These are phyloP conservation scores for Yamadazyma ubonensis DNA, from an alignment of 805 yeast genomes.

Conservation along the genomic window DNA sequence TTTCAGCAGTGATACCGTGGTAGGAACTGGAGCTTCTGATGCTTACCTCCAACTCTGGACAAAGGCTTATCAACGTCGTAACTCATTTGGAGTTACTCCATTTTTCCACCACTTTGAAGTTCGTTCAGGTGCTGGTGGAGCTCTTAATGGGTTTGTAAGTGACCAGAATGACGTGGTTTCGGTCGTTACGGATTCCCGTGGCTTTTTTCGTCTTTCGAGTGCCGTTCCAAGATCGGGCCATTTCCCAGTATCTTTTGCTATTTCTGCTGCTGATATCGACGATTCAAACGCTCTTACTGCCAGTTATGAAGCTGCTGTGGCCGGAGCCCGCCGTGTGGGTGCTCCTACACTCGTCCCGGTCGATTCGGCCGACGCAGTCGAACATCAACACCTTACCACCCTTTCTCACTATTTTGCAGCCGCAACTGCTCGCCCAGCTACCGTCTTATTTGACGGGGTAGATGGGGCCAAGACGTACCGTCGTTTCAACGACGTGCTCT, in stretches of 20 bases:
- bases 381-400: slow-evolving; percentile 66
- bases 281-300: slow-evolving; percentile 53
- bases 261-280: slow-evolving; percentile 76
- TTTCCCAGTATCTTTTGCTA: slow-evolving; percentile 62
- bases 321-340: slow-evolving; percentile 60
- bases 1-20: slow-evolving; percentile 69
- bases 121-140: slow-evolving; percentile 80
- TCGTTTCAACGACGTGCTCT: slow-evolving; percentile 43
- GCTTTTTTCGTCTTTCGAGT: slow-evolving; percentile 47
- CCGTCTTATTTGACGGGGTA: slow-evolving; percentile 81
- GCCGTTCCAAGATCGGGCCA: slow-evolving; percentile 53
- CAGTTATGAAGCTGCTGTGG: slow-evolving; percentile 61
- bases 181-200: slow-evolving; percentile 64
- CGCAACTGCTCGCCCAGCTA: slow-evolving; percentile 50
- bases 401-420: slow-evolving; percentile 61
- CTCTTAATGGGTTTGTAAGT: slow-evolving; percentile 67
- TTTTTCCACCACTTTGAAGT: slow-evolving; percentile 61
- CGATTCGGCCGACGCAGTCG: slow-evolving; percentile 43
- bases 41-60: slow-evolving; percentile 62
- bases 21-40: slow-evolving; percentile 61
- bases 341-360: slow-evolving; percentile 72
- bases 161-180: slow-evolving; percentile 31
- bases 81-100: slow-evolving; percentile 60
- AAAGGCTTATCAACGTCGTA: slow-evolving; percentile 44
- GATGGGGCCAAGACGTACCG: slow-evolving; percentile 54